Evolutionary conservation across 2,329 filamentous ascomycete genomes (phyloP), one percentile per base, ranked within the genome.

Genomic region (Leptographium galeiforme): DNA sequence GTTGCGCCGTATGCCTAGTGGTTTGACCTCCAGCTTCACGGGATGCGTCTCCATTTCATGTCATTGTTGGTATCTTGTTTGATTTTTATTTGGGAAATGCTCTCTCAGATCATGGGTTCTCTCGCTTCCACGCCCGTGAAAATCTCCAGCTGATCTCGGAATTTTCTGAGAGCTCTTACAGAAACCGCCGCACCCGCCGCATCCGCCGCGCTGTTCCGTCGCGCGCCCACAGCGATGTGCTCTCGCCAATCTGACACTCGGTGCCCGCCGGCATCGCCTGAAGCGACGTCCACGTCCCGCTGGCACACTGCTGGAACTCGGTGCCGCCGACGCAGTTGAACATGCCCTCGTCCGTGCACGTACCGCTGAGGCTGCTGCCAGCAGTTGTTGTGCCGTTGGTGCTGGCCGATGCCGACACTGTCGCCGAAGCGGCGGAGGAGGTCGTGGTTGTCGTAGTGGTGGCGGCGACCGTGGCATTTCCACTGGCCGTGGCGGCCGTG

Each of bases 241-340:
- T 59, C 59, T 61, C 52, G 30, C 73, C 74, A 14, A 63, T 56
- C 36, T 62, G 67, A 65, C 76, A 79, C 41, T 60, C 60, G 48
- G 72, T 76, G 52, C 76, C 76, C 1, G 63, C 55, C 1, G 75
- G 67, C 63, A 78, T 66, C 11, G 64, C 53, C 61, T 71, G 67
- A 52, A 64, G 49, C 1, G 56, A 53, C 4, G 72, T 68, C 75
- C 75, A 78, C 18, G 62, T 39, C 18, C 75, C 75, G 52, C 64
- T 70, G 13, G 73, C 74, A 58, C 76, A 79, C 57, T 73, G 73
- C 65, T 78, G 74, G 68, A 74, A 78, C 39, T 67, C 62, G 18
- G 55, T 62, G 32, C 66, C 64, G 55, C 72, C 64, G 48, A 76
- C 64, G 60, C 76, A 78, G 66, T 74, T 72, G 70, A 73, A 78